These are phyloP conservation scores for Neoscytalidium dimidiatum DNA, from an alignment of 2,329 filamentous ascomycete genomes.

Conservation along the genomic window DNA sequence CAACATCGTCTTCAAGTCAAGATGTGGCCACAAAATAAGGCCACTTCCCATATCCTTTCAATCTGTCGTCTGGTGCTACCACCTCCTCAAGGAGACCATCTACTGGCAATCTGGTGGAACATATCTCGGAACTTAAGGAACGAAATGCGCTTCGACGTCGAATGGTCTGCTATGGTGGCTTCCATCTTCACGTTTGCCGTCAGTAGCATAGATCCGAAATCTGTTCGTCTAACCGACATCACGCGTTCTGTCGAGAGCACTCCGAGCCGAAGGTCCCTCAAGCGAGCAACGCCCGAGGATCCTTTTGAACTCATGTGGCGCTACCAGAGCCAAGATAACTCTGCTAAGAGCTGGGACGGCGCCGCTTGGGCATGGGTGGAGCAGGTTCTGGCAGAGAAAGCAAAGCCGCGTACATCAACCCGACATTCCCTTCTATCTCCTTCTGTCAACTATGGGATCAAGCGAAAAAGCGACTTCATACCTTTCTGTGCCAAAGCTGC, in stretches of 20 bases:
- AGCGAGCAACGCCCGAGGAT: background rate
- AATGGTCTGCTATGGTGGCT: conserved; percentile 43
- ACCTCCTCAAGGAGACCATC: conserved; percentile 37
- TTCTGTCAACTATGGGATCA: conserved; percentile 21
- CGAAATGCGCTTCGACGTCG: conserved; percentile 25
- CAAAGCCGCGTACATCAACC: conserved; percentile 20
- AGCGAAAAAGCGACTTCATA: conserved; percentile 31
- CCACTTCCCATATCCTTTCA: conserved; percentile 34
- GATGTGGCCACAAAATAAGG: conserved; percentile 31
- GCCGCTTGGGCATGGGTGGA: conserved; percentile 38
- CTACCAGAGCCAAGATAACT: conserved; percentile 28
- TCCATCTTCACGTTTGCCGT: conserved; percentile 43
- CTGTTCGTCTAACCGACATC: conserved; percentile 24
- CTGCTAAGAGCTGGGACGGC: conserved; percentile 34
- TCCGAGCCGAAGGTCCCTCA: conserved; percentile 6
- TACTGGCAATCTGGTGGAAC: conserved; percentile 42
- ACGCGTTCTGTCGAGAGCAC: conserved; percentile 9
- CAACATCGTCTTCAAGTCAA: conserved; percentile 36
- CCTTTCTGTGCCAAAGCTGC: conserved; percentile 33
- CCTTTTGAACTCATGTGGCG: conserved; percentile 31
- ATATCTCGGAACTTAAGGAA: conserved; percentile 30
- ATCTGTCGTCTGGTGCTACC: conserved; percentile 36
- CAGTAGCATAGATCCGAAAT: conserved; percentile 35
- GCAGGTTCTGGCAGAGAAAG: conserved; percentile 21
- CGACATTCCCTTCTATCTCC: conserved; percentile 22